Percentiles rank a stretch among this genome's conserved stretches.
Evolutionary conservation across 2,329 filamentous ascomycete genomes (phyloP).

Genomic region (Verticillium klebahnii): DNA sequence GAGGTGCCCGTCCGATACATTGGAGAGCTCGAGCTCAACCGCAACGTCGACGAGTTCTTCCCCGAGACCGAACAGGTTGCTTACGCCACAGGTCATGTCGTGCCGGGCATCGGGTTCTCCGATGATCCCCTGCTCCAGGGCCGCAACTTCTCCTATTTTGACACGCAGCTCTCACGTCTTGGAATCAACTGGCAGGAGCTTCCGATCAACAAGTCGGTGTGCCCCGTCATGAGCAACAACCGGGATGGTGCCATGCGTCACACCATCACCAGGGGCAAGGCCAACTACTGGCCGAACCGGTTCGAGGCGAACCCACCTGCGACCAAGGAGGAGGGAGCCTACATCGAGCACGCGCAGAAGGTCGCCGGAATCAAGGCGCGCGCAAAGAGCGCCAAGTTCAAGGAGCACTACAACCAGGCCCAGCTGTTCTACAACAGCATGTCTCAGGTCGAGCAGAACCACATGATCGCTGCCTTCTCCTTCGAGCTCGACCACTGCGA

Average conservation of each 20-base stretch:
- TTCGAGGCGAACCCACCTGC: constrained; percentile 61
- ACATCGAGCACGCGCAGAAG: constrained; percentile 62
- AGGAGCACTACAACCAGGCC: constrained; percentile 72
- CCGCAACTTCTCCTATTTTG: constrained; percentile 64
- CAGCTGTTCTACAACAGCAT: constrained; percentile 82
- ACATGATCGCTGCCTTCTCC: constrained; percentile 54
- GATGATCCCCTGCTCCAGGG: constrained; percentile 72
- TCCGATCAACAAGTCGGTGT: constrained; percentile 71
- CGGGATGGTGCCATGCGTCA: constrained; percentile 71
- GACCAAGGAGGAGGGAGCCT: constrained; percentile 57
- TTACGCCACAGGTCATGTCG: constrained; percentile 76
- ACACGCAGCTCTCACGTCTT: constrained; percentile 66
- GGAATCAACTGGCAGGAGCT: constrained; percentile 74
- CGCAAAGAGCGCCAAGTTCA: constrained; percentile 67
- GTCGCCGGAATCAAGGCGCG: constrained; percentile 67
- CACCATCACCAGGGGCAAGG: constrained; percentile 65
- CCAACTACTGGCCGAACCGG: constrained; percentile 79
- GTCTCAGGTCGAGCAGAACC: constrained; percentile 58
- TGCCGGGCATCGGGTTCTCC: constrained; percentile 73
- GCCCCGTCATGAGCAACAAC: constrained; percentile 71
- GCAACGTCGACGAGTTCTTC: constrained; percentile 78
- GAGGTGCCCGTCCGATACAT: constrained; percentile 71
- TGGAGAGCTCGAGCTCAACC: constrained; percentile 74
- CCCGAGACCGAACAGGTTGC: constrained; percentile 77
- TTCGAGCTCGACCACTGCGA: constrained; percentile 82